Percentiles rank a stretch among this genome's conserved stretches.
These are phyloP conservation scores for Colletotrichum musae DNA, from an alignment of 2,329 filamentous ascomycete genomes.

Conservation along the genomic window DNA sequence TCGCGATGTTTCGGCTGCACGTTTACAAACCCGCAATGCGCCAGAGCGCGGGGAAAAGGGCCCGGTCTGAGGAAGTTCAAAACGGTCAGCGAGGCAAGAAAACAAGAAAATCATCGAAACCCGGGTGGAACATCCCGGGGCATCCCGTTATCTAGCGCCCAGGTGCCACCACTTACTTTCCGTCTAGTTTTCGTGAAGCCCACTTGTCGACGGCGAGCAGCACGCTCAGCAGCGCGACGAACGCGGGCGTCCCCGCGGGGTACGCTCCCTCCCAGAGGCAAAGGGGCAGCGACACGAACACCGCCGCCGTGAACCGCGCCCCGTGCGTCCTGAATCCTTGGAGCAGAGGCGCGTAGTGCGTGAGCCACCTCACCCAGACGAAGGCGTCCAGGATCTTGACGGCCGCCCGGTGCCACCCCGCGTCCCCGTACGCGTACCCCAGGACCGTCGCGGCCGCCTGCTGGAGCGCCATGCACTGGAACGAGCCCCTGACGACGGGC, in stretches of 20 bases:
- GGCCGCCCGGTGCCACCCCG: slow-evolving; percentile 27
- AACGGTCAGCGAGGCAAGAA: slow-evolving; percentile 17
- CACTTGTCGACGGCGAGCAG: slow-evolving; percentile 37
- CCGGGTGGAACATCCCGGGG: slow-evolving; percentile 1
- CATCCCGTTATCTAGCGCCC: slow-evolving; percentile 21
- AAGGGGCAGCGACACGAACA: slow-evolving; percentile 18
- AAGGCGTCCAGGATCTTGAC: slow-evolving; percentile 31
- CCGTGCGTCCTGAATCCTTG: slow-evolving; percentile 27
- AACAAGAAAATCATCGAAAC: slow-evolving; percentile 15
- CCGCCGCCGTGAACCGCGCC: slow-evolving; percentile 19
- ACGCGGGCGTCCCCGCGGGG: slow-evolving; percentile 37
- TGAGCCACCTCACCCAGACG: slow-evolving; percentile 20
- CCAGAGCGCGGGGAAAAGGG: slow-evolving; percentile 33
- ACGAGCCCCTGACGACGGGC: slow-evolving; percentile 6
- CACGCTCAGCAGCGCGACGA: slow-evolving; percentile 4
- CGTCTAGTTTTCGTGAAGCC: slow-evolving; percentile 40
- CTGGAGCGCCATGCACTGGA: slow-evolving; percentile 23
- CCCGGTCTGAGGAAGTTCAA: slow-evolving; percentile 29
- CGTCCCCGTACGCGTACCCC: slow-evolving; percentile 28
- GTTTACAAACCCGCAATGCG: slow-evolving; percentile 29
- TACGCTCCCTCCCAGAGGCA: slow-evolving; percentile 34
- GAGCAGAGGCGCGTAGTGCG: not conserved
- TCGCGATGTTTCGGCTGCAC: slow-evolving; percentile 25
- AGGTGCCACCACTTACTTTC: slow-evolving; percentile 23
- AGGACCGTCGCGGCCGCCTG: slow-evolving; percentile 16